Percentiles rank a stretch among this genome's conserved stretches.
Conservation (phyloP, 306 rosid species). For the Quercus dentata region DNA sequence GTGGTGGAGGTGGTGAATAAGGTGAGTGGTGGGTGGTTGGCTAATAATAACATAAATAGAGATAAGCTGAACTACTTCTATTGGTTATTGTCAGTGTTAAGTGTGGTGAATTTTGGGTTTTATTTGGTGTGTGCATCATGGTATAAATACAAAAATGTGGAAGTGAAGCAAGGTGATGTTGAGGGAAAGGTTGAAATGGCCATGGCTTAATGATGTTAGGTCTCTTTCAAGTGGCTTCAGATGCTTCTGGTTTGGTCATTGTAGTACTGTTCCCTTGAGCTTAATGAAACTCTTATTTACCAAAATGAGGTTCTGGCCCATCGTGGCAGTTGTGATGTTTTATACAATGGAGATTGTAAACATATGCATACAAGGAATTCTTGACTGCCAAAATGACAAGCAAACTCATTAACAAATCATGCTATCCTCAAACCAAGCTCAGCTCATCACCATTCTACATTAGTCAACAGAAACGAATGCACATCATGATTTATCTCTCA, state of each 20-base stretch:
- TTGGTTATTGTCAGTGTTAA: constrained; percentile 49
- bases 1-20: constrained; percentile 71
- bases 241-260: too few species aligned
- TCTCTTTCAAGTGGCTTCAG: background rate
- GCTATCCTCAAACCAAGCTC: too few species aligned
- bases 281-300: too few species aligned
- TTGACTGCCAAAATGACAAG: background rate
- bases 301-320: too few species aligned
- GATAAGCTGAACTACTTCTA: constrained; percentile 62
- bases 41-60: constrained; percentile 60
- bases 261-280: too few species aligned
- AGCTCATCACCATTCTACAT: background rate
- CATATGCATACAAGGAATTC: too few species aligned
- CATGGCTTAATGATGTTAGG: constrained; percentile 12
- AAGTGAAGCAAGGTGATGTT: constrained; percentile 31
- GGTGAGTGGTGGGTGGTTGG: constrained; percentile 77
- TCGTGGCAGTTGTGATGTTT: too few species aligned
- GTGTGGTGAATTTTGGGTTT: constrained; percentile 51
- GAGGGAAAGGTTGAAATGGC: constrained; percentile 16
- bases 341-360: too few species aligned
- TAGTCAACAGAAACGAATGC: background rate
- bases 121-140: constrained; percentile 60
- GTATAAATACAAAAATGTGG: constrained; percentile 67
- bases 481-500: background rate
- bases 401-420: background rate